phyloP scores from a whole-genome alignment of 352 stramenopile species.

The Phytophthora aleatoria region DNA sequence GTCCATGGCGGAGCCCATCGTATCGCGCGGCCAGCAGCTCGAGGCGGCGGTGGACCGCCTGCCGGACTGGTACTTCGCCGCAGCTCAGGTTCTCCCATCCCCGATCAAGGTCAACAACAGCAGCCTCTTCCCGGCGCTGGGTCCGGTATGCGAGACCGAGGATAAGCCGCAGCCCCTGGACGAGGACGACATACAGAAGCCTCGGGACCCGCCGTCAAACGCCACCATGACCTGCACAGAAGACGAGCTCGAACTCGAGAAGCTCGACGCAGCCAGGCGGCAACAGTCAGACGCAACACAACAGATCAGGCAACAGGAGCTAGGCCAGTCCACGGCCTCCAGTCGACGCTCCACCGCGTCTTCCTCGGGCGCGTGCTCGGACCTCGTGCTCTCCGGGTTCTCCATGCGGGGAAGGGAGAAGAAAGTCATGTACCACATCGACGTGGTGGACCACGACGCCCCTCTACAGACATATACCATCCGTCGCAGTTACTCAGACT shows the following conservation, averaged over 20 bases:
- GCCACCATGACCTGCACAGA: constrained; percentile 36
- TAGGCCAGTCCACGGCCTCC: constrained; percentile 33
- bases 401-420: constrained; percentile 73
- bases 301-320: constrained; percentile 25
- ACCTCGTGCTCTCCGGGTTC: constrained; percentile 76
- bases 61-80: constrained; percentile 70
- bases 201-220: constrained; percentile 26
- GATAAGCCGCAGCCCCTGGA: constrained; percentile 40
- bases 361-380: constrained; percentile 40
- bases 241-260: constrained; percentile 43
- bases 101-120: constrained; percentile 22
- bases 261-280: constrained; percentile 17
- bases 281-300: constrained; percentile 17
- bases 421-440: constrained; percentile 90
- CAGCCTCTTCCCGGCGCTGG: constrained; percentile 30
- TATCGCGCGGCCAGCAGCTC: constrained; percentile 66
- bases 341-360: constrained; percentile 53
- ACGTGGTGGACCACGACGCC: constrained; percentile 73
- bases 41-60: constrained; percentile 73
- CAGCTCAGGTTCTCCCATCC: constrained; percentile 18
- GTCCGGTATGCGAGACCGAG: constrained; percentile 37
- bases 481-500: constrained; percentile 83
- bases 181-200: constrained; percentile 35
- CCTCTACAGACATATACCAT: constrained; percentile 88
- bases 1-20: constrained; percentile 30